Base-by-base conservation (phyloP, 2,329 filamentous ascomycete genomes). In the Cladophialophora carrionii region DNA sequence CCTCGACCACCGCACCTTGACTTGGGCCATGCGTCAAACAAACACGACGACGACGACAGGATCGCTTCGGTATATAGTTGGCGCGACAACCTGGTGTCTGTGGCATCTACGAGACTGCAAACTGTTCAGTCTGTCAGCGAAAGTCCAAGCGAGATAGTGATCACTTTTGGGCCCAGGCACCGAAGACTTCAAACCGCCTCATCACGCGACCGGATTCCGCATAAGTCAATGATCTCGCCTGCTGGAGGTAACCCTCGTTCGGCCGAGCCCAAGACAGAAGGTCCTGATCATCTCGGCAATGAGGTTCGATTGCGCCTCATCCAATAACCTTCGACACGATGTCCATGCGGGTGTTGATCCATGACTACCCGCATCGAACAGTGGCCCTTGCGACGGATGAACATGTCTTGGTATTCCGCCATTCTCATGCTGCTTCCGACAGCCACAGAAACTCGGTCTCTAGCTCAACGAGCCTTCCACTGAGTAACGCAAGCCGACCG, bases 341-440 rank as follows among this genome's bases (percentile, higher is more conserved):
- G 81, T 86, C 88, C 63, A 89, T 92, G 79, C 89, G 89, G 73
- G 87, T 96, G 67, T 85, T 95, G 73, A 88, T 96, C 77, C 90
- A 90, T 80, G 92, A 97, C 75, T 87, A 91, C 74, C 92, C 92
- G 71, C 87, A 92, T 76, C 90, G 94, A 70, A 90, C 92, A 70
- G 92, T 98, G 76, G 92, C 92, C 70, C 88, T 98, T 70, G 89
- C 89, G 43, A 93, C 92, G 32, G 81, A 88, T 48, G 85, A 88
- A 22, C 89, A 96, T 77, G 90, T 89, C 74, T 84, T 98, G 72
- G 89, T 96, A 70, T 91, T 98, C 75, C 89, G 91, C 95, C 80
- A 92, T 85, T 75, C 81, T 86, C 55, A 84, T 86, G 51, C 63
- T 41, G 20, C 83, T 85, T n/a, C 84, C 80, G 75, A 88, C 88